Percentiles rank a stretch among this genome's conserved stretches.
Conservation (phyloP, 192 early-diverging fungal genomes). For the Backusella sp. region DNA sequence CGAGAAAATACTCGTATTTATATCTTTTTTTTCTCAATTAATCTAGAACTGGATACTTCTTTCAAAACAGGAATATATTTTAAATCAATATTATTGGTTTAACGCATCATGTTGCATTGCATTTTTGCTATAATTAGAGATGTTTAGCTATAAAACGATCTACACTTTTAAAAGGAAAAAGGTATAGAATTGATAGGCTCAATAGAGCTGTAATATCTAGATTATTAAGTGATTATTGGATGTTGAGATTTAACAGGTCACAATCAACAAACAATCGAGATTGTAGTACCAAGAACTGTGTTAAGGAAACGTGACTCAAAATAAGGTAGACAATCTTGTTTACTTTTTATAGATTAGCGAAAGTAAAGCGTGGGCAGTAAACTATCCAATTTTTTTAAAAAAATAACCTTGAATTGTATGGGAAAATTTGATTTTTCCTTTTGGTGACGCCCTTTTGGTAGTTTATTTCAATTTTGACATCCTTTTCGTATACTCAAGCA, state of each 20-base stretch:
- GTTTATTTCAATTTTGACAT: background rate
- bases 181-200: background rate
- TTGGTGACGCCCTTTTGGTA: background rate
- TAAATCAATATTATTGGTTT: background rate
- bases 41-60: background rate
- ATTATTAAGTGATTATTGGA: background rate
- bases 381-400: background rate
- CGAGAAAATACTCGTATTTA: background rate
- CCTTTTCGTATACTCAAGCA: background rate
- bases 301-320: background rate
- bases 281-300: background rate
- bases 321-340: background rate
- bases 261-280: background rate
- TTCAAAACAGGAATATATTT: conserved; percentile 5
- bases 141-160: background rate
- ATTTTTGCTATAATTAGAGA: background rate
- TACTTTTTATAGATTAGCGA: background rate
- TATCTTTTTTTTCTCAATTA: background rate
- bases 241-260: background rate
- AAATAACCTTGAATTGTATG: background rate
- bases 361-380: background rate
- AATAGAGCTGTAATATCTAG: background rate
- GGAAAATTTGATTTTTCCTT: background rate
- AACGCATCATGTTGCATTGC: background rate
- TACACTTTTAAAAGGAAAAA: background rate